Percentiles rank a stretch among this genome's conserved stretches.
Conservation (phyloP, 2,329 filamentous ascomycete genomes). For the Diplodia mutila region DNA sequence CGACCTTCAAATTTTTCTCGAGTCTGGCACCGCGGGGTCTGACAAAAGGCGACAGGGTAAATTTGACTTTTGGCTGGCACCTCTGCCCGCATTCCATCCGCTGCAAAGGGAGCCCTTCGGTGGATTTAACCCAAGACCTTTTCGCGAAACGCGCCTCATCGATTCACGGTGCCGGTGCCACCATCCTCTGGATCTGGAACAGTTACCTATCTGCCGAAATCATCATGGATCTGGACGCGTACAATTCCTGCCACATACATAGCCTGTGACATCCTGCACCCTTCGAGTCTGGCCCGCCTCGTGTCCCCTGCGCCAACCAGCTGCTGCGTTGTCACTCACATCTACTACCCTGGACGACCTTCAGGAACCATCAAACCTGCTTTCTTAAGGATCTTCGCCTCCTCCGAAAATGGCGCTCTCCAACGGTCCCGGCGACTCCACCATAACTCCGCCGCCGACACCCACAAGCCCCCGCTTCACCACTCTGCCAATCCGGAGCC, state of each 20-base stretch:
- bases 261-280: background rate
- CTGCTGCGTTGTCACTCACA: background rate
- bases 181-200: background rate
- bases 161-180: background rate
- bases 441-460: conserved; percentile 24
- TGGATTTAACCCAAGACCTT: background rate
- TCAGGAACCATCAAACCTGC: background rate
- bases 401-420: conserved; percentile 12
- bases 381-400: background rate
- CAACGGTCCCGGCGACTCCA: conserved; percentile 11
- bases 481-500: conserved; percentile 10
- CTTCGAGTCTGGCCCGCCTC: background rate
- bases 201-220: background rate
- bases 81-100: conserved; percentile 10
- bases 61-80: background rate
- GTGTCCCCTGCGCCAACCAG: background rate
- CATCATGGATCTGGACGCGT: background rate
- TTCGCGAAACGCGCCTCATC: background rate
- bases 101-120: background rate
- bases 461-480: conserved; percentile 17
- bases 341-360: background rate
- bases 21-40: background rate
- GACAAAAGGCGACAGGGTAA: background rate
- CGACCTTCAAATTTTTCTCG: background rate
- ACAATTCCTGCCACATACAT: background rate